Evolutionary conservation across 352 stramenopile genomes (phyloP).

Genomic region (Globisporangium canariense): DNA sequence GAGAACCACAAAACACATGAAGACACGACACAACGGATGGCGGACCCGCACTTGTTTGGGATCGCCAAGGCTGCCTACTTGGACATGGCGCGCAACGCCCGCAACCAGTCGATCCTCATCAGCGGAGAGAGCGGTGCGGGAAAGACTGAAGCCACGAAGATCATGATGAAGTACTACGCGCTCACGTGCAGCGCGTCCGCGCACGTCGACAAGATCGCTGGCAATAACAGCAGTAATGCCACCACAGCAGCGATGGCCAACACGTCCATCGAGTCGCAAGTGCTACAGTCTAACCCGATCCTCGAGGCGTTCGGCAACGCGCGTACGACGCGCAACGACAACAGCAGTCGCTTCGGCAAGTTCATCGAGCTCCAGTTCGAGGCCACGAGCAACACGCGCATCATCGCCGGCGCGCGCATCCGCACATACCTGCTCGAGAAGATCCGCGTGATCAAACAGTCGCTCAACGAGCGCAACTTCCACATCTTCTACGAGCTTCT

Average conservation of each 20-base stretch:
- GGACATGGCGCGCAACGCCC: constrained; percentile 59
- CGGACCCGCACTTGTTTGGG: constrained; percentile 67
- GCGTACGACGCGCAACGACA: constrained; percentile 86
- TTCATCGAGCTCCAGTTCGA: constrained; percentile 88
- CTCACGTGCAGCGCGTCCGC: constrained; percentile 49
- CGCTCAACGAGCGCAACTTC: constrained; percentile 75
- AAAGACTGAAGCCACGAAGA: constrained; percentile 90
- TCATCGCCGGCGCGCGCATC: constrained; percentile 73
- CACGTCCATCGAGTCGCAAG: constrained; percentile 72
- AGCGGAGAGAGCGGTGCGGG: constrained; percentile 83
- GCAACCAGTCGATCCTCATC: constrained; percentile 84
- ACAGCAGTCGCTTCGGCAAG: constrained; percentile 89
- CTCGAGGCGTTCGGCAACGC: constrained; percentile 90
- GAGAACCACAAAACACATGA: constrained; percentile 37
- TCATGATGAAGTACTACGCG: constrained; percentile 89
- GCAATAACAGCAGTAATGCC: neutral
- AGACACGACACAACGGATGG: constrained; percentile 13
- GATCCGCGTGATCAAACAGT: constrained; percentile 85
- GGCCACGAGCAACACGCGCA: constrained; percentile 19
- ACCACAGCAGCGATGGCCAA: neutral
- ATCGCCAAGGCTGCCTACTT: constrained; percentile 71
- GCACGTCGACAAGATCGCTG: constrained; percentile 1
- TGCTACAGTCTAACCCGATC: constrained; percentile 90
- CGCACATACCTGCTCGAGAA: constrained; percentile 95
- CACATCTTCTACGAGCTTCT: constrained; percentile 89